phyloP scores from a whole-genome alignment of 495 filamentous ascomycete species.

The Aspergillus taichungensis region DNA sequence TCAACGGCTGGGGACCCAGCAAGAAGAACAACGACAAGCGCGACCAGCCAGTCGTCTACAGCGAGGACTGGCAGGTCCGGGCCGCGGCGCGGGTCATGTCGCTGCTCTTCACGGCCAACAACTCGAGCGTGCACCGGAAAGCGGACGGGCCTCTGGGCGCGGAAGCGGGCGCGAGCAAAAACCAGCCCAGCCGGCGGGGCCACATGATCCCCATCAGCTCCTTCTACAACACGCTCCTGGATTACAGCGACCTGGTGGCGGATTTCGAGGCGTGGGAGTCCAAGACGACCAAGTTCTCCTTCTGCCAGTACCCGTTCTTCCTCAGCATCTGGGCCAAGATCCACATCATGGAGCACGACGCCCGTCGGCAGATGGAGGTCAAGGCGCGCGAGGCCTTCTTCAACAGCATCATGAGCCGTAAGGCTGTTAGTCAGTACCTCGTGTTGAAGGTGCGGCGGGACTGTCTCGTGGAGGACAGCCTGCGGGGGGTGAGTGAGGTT shows the following conservation, averaged over 20 bases:
- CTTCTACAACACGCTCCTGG: slow-evolving; percentile 82
- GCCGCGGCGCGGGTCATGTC: slow-evolving; percentile 76
- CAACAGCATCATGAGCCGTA: slow-evolving; percentile 68
- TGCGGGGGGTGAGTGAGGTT: slow-evolving; percentile 79
- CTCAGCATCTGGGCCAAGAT: slow-evolving; percentile 92
- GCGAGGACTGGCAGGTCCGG: slow-evolving; percentile 87
- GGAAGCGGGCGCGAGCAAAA: slow-evolving; percentile 17
- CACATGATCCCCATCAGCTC: slow-evolving; percentile 68
- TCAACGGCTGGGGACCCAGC: slow-evolving; percentile 50
- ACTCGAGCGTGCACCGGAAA: slow-evolving; percentile 33
- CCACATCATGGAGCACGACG: slow-evolving; percentile 84
- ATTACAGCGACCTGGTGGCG: slow-evolving; percentile 75
- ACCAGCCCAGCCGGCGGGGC: slow-evolving; percentile 43
- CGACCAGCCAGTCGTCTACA: slow-evolving; percentile 53
- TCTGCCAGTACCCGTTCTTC: slow-evolving; percentile 93
- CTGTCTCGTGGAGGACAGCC: slow-evolving; percentile 84
- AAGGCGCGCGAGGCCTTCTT: slow-evolving; percentile 90
- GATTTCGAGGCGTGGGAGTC: slow-evolving; percentile 90
- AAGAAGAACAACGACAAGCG: slow-evolving; percentile 33
- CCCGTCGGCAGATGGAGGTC: slow-evolving; percentile 82
- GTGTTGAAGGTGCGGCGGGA: slow-evolving; percentile 73
- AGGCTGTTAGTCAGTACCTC: slow-evolving; percentile 71
- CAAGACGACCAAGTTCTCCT: slow-evolving; percentile 65
- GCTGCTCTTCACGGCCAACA: slow-evolving; percentile 77
- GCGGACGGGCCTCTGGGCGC: slow-evolving; percentile 15